Evolutionary conservation across 352 stramenopile genomes (phyloP).

Genomic region (Pythium folliculosum): DNA sequence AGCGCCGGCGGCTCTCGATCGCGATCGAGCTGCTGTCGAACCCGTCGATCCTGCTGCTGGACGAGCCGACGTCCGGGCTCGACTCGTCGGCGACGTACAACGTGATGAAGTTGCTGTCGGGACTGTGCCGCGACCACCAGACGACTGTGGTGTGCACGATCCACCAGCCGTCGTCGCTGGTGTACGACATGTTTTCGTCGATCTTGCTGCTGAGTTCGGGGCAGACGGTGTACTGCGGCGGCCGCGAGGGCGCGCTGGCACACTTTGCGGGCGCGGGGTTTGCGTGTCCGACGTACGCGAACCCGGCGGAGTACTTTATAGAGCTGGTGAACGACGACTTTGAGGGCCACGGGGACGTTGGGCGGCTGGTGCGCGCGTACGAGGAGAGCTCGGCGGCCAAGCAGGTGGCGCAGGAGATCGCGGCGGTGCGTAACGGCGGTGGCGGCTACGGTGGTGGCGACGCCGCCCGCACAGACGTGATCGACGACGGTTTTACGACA

Average conservation of each 20-base stretch:
- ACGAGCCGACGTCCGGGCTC: constrained; percentile 92
- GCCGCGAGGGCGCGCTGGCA: constrained; percentile 35
- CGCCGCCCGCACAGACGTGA: constrained; percentile 54
- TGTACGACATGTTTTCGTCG: constrained; percentile 72
- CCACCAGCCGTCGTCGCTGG: constrained; percentile 80
- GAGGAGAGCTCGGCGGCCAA: too few species aligned
- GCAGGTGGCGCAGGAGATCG: too few species aligned
- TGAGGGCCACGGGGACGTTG: constrained; percentile 2
- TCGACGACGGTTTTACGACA: too few species aligned
- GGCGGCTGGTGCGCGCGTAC: constrained; percentile 8
- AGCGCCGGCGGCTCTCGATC: constrained; percentile 92
- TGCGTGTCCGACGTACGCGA: constrained; percentile 64
- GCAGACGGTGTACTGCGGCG: constrained; percentile 90
- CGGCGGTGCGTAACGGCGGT: neutral
- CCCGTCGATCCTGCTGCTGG: constrained; percentile 40
- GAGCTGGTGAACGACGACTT: constrained; percentile 15
- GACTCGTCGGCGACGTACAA: constrained; percentile 87
- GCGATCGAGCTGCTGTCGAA: constrained; percentile 93
- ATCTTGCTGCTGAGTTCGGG: constrained; percentile 69
- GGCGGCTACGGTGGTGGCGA: constrained; percentile 30
- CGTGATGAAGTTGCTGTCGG: constrained; percentile 90
- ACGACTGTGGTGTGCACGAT: constrained; percentile 84
- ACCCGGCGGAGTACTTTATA: constrained; percentile 67
- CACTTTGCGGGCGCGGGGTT: constrained; percentile 58
- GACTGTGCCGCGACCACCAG: constrained; percentile 49